Conservation (phyloP, 148 eudicot species). For the Cornus controversa region DNA sequence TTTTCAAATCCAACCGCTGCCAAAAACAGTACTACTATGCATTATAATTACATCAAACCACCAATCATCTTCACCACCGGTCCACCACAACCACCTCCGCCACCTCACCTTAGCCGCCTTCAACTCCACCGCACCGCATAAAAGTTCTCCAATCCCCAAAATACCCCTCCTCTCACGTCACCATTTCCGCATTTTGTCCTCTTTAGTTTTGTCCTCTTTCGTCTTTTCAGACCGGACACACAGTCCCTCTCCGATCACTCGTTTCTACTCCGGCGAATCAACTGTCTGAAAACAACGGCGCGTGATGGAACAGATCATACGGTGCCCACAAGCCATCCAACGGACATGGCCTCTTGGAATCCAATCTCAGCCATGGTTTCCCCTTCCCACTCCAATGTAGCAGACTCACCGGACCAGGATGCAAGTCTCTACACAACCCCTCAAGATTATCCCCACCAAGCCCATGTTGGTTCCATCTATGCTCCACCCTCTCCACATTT, state of each 20-base stretch:
- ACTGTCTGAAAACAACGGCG: conserved; percentile 16
- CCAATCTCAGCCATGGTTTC: conserved; percentile 22
- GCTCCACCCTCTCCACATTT: conserved; percentile 16
- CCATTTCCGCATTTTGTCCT: no score
- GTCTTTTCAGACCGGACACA: not conserved
- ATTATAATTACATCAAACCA: not conserved
- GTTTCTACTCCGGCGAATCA: not conserved
- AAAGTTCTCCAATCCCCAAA: not conserved
- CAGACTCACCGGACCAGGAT: conserved; percentile 22
- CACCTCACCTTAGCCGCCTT: not conserved
- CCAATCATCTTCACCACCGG: not conserved
- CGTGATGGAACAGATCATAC: conserved; percentile 20
- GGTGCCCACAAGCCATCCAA: conserved; percentile 25
- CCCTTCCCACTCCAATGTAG: conserved; percentile 25
- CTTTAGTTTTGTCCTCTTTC: not conserved
- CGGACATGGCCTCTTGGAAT: conserved; percentile 22
- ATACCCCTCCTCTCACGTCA: no score
- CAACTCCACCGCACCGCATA: not conserved
- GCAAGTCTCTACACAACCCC: conserved; percentile 19
- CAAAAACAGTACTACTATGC: not conserved
- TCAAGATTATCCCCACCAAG: conserved; percentile 17
- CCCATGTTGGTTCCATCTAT: conserved; percentile 23
- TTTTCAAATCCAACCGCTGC: conserved; percentile 1
- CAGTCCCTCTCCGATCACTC: not conserved
- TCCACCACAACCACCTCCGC: no score